Conservation (phyloP, 768 basidiomycete genomes). For the Coprinopsis sp. region DNA sequence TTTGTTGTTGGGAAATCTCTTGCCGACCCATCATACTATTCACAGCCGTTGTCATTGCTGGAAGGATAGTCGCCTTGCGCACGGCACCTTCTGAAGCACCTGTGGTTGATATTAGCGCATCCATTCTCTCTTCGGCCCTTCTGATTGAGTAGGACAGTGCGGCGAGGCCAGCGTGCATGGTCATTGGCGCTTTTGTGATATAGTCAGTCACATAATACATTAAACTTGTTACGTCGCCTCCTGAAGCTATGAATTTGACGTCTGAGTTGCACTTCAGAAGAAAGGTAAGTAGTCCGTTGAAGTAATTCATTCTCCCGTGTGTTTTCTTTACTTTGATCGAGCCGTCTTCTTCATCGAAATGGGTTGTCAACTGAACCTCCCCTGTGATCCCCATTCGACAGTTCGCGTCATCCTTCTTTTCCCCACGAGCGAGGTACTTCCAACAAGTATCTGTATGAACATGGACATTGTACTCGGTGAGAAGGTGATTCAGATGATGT, state of each 20-base stretch:
- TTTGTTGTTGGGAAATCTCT: constrained; percentile 26
- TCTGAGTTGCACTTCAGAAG: constrained; percentile 11
- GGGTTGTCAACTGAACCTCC: neutral
- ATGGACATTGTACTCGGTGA: neutral
- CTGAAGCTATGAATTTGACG: constrained; percentile 29
- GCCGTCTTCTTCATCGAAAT: neutral
- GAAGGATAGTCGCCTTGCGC: too few relatives aligned
- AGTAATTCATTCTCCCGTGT: neutral
- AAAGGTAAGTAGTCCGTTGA: neutral
- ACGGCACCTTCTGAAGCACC: too few relatives aligned
- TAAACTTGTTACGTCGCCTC: constrained; percentile 26
- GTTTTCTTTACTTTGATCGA: neutral
- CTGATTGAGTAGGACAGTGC: constrained; percentile 13
- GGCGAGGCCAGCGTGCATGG: constrained; percentile 15
- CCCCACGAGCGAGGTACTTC: neutral
- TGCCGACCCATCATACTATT: constrained; percentile 14
- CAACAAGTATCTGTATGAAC: neutral
- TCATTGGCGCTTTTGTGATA: constrained; percentile 27
- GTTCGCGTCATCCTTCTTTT: constrained; percentile 1
- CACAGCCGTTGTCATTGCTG: constrained; percentile 2
- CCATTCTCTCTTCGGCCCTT: neutral
- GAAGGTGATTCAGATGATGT: neutral
- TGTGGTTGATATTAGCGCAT: too few relatives aligned
- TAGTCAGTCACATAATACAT: constrained; percentile 35
- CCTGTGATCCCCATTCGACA: constrained; percentile 11